phyloP scores from a whole-genome alignment of 2,329 filamentous ascomycete species.

The Colletotrichum somersetense region DNA sequence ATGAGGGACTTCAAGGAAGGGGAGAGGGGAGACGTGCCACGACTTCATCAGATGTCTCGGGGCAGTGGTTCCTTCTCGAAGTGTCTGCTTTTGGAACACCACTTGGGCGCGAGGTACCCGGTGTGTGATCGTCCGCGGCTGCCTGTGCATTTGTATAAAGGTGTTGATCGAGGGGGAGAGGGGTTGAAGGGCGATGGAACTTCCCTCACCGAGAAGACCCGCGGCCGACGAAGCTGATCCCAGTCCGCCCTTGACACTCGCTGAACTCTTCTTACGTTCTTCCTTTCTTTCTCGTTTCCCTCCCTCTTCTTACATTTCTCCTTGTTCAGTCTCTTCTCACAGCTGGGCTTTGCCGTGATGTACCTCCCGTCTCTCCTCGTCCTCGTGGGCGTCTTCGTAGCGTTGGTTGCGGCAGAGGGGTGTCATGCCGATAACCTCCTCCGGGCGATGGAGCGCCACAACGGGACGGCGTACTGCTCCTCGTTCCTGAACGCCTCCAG shows the following conservation, averaged over 20 bases:
- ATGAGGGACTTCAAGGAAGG: background rate
- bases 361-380: background rate
- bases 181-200: no score
- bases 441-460: constrained; percentile 36
- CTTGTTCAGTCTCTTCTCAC: no score
- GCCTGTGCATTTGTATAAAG: constrained; percentile 24
- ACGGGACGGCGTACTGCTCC: constrained; percentile 35
- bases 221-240: background rate
- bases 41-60: background rate
- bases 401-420: constrained; percentile 12
- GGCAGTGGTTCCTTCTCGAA: background rate
- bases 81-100: background rate
- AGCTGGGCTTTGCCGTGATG: background rate
- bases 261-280: background rate
- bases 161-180: background rate
- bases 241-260: background rate
- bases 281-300: background rate
- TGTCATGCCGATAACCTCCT: constrained; percentile 41
- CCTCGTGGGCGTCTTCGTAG: background rate
- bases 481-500: background rate
- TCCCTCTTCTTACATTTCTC: no score
- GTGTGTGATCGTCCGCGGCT: background rate
- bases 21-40: background rate
- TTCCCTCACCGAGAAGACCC: background rate
- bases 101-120: background rate